Conservation (phyloP, 441 rosid genomes). For the Adansonia madagascariensis region DNA sequence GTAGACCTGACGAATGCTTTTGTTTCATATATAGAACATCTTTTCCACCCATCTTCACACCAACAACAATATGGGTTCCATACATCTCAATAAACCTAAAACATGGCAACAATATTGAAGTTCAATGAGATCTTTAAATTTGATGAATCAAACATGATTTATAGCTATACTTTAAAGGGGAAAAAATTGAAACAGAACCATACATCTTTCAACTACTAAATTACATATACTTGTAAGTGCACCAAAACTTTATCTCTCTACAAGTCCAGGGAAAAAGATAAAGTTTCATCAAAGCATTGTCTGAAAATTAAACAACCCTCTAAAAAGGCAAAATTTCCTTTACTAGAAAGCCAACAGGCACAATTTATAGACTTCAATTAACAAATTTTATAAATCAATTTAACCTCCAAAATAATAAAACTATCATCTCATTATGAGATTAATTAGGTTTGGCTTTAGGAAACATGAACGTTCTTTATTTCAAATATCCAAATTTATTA, state of each 20-base stretch:
- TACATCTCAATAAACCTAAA: conserved; percentile 76
- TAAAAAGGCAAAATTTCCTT: background rate
- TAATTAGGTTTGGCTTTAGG: background rate
- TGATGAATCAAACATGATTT: conserved; percentile 12
- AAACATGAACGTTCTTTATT: background rate
- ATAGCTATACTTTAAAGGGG: background rate
- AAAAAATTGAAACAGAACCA: background rate
- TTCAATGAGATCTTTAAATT: conserved; percentile 24
- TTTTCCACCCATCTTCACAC: conserved; percentile 97
- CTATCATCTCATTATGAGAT: background rate
- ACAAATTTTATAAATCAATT: conserved; percentile 8
- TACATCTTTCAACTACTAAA: background rate
- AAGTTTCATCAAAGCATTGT: conserved; percentile 11
- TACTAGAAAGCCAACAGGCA: background rate
- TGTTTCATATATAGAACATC: conserved; percentile 89
- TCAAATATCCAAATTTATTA: conserved; percentile 4
- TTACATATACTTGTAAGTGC: background rate
- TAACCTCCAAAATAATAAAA: conserved; percentile 8
- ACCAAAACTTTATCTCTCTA: background rate
- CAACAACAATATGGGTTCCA: conserved; percentile 91
- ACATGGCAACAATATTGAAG: background rate
- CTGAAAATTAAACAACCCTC: conserved; percentile 5
- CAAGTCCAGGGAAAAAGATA: background rate
- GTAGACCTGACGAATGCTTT: conserved; percentile 79
- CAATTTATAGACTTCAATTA: background rate